Percentiles rank a stretch among this genome's conserved stretches.
Evolutionary conservation across 2,329 filamentous ascomycete species (phyloP).

Genomic region (Aspergillus sp.): DNA sequence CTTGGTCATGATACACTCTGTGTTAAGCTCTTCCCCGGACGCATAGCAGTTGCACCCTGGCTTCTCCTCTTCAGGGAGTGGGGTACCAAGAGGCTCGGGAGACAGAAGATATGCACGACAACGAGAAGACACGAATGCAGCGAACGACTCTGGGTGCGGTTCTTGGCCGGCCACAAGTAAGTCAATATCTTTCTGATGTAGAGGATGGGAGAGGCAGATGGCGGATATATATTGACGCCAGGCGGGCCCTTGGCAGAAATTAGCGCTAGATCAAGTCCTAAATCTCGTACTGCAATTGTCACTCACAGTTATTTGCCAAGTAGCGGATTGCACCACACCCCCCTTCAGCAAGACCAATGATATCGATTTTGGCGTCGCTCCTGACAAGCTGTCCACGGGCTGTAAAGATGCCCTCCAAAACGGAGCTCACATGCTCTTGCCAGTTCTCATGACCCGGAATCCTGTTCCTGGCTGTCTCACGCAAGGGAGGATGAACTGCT

Average conservation of each 20-base stretch:
- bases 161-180: constrained; percentile 12
- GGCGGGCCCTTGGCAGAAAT: constrained; percentile 32
- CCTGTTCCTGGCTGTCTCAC: constrained; percentile 57
- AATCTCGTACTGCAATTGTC: too few species aligned
- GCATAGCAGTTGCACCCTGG: constrained; percentile 69
- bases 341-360: constrained; percentile 71
- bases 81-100: constrained; percentile 51
- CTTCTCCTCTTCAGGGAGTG: constrained; percentile 55
- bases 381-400: constrained; percentile 43
- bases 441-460: constrained; percentile 61
- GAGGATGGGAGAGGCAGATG: constrained; percentile 41
- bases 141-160: constrained; percentile 19
- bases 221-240: constrained; percentile 43
- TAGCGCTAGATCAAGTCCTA: neutral
- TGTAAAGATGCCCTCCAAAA: constrained; percentile 65
- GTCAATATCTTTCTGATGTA: constrained; percentile 32
- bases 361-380: constrained; percentile 58
- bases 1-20: constrained; percentile 63
- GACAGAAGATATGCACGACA: constrained; percentile 63
- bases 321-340: constrained; percentile 60
- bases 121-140: constrained; percentile 49
- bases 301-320: constrained; percentile 57
- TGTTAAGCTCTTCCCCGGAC: constrained; percentile 59
- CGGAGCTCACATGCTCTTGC: constrained; percentile 62
- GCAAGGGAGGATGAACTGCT: constrained; percentile 58